Evolutionary conservation across 345 rosid genomes (phyloP).

Genomic region (Brassica carinata): DNA sequence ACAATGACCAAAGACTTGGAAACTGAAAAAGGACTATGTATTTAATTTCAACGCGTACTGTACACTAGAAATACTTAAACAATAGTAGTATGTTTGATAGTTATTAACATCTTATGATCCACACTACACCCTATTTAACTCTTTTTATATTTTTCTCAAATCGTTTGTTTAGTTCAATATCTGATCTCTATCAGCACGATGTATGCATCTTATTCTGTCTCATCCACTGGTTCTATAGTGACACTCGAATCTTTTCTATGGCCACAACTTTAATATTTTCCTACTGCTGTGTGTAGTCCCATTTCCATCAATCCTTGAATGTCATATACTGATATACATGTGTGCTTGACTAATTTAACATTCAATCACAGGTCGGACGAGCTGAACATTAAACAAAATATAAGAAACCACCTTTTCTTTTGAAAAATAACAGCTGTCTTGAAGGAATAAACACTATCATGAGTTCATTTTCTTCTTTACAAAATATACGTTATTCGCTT

Average conservation of each 20-base stretch:
- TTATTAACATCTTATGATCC: constrained; percentile 5
- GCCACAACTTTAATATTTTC: neutral
- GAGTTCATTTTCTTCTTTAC: neutral
- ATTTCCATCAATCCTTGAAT: neutral
- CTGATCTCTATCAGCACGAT: neutral
- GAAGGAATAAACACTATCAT: neutral
- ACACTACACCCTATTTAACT: neutral
- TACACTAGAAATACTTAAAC: constrained; percentile 7
- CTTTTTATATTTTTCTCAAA: neutral
- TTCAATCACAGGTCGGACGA: neutral
- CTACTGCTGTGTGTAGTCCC: neutral
- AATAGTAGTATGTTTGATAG: constrained; percentile 27
- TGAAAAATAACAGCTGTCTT: neutral
- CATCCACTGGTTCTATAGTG: neutral
- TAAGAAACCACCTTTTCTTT: neutral
- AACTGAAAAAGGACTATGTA: constrained; percentile 30
- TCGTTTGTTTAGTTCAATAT: neutral
- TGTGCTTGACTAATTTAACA: neutral
- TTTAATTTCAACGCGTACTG: constrained; percentile 6
- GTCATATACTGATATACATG: neutral
- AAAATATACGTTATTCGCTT: neutral
- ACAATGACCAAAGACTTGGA: constrained; percentile 40
- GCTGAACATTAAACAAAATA: neutral
- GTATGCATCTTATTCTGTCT: neutral
- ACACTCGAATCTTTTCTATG: neutral